Evolutionary conservation across 2,329 filamentous ascomycete species (phyloP).

Genomic region (Cladophialophora psammophila): DNA sequence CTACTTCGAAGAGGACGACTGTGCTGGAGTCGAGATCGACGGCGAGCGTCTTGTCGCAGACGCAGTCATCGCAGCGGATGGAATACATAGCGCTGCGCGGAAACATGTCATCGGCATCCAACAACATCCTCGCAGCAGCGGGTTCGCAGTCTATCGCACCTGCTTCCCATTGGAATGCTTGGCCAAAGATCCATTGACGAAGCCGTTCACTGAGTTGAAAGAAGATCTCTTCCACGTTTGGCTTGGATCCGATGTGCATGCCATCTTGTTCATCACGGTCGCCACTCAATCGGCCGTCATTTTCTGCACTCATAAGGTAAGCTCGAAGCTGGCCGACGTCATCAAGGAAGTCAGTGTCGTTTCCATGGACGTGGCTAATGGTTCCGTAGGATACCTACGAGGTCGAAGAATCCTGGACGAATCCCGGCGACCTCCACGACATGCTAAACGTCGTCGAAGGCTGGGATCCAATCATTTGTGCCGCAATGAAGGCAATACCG

Average conservation of each 20-base stretch:
- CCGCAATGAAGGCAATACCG: constrained; percentile 34
- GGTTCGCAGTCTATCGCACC: constrained; percentile 41
- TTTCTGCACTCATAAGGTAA: constrained; percentile 27
- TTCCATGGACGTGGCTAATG: neutral
- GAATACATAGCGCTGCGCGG: constrained; percentile 24
- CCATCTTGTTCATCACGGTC: constrained; percentile 24
- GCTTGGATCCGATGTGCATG: constrained; percentile 51
- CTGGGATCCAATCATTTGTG: constrained; percentile 56
- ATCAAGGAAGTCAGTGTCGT: neutral
- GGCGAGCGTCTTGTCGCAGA: constrained; percentile 14
- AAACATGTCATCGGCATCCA: constrained; percentile 40
- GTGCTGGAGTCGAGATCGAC: constrained; percentile 59
- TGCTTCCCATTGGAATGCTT: constrained; percentile 48
- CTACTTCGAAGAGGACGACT: constrained; percentile 62
- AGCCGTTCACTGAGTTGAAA: constrained; percentile 19
- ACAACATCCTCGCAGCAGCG: constrained; percentile 42
- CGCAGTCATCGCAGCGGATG: constrained; percentile 22
- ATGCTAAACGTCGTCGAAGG: constrained; percentile 59
- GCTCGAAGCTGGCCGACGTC: neutral
- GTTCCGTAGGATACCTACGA: constrained; percentile 55
- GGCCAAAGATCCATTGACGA: constrained; percentile 46
- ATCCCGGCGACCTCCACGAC: constrained; percentile 55
- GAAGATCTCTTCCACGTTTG: constrained; percentile 28
- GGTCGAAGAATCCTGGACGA: constrained; percentile 59
- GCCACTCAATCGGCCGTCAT: constrained; percentile 11